Percentiles rank a stretch among this genome's conserved stretches.
These are phyloP conservation scores for Tephrocybe rancida DNA, from an alignment of 768 basidiomycete species.

Conservation along the genomic window DNA sequence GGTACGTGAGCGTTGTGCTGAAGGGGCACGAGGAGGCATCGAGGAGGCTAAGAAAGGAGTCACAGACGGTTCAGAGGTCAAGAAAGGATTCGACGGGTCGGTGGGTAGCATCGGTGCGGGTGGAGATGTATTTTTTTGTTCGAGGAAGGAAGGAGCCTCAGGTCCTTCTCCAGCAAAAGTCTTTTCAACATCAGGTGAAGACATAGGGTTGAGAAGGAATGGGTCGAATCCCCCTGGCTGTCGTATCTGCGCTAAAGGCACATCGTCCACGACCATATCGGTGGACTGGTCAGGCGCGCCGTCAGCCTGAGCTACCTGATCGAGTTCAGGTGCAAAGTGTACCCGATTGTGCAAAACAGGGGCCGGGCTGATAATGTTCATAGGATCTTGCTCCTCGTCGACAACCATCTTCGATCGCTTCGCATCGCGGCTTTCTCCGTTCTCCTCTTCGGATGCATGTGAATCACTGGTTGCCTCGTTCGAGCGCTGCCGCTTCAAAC, in stretches of 20 bases:
- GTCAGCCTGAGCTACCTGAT: constrained; percentile 18
- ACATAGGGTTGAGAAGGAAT: constrained; percentile 54
- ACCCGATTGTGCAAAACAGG: constrained; percentile 38
- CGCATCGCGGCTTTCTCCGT: constrained; percentile 45
- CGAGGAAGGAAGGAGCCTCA: constrained; percentile 7
- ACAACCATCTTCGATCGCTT: constrained; percentile 60
- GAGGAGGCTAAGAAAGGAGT: constrained; percentile 21
- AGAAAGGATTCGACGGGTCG: constrained; percentile 23
- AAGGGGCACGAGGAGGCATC: constrained; percentile 22
- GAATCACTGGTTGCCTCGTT: constrained; percentile 55
- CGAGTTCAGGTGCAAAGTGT: constrained; percentile 49
- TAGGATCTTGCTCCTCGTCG: constrained; percentile 50
- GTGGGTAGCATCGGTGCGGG: constrained; percentile 9
- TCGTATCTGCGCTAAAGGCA: constrained; percentile 23
- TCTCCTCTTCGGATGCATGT: constrained; percentile 57
- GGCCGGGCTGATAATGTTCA: constrained; percentile 42
- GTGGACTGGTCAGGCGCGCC: constrained; percentile 2
- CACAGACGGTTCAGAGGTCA: constrained; percentile 9
- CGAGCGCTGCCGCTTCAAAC: constrained; percentile 71
- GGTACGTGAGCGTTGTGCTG: constrained; percentile 5
- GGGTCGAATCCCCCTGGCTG: constrained; percentile 50
- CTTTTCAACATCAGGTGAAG: constrained; percentile 27
- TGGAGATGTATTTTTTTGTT: not conserved
- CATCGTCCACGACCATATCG: constrained; percentile 41
- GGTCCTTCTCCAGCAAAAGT: constrained; percentile 23